Base-by-base conservation (phyloP, 78 protist species). In the Dictyostelium capitatum region DNA sequence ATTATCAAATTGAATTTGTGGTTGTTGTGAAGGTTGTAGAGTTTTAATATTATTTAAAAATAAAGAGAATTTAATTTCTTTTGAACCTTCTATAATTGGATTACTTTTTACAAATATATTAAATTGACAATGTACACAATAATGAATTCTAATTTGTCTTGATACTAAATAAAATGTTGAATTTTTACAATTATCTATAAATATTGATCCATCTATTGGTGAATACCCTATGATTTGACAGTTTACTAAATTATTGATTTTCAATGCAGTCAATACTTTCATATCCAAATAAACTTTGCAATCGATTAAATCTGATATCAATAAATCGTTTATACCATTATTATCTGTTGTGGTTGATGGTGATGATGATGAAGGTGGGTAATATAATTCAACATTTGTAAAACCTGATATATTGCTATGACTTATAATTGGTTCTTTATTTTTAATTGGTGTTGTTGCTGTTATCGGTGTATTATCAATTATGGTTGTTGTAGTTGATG, bases 111-210 rank as follows among this genome's bases (percentile, higher is more conserved):
- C 73, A 54, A 57, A 32, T 12, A 87, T 87, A 50, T 87, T 57
- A 41, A 87, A 87, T 64, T 47, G 50, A 50, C 84, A 87, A n/a
- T 28, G 6, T 3, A 2, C 8, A 65, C 84, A 54, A 25, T 87
- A 47, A 50, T 87, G 93, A 50, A 87, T 87, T 77, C 93, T 87
- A 30, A 87, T 65, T 75, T 84, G 92, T 62, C 82, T 72, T 6
- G 80, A n/a, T 37, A 23, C 53, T 4, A 84, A 50, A n/a, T 12
- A 47, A 47, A 84, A 74, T 50, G 20, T 74, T 25, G 59, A 46
- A 8, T 84, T 19, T 20, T 1, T 74, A 59, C 92, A 84, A 87
- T n/a, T 28, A 37, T 87, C 93, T 20, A 87, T 87, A 43, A 87
- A 87, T 19, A 77, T 51, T 8, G 93, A 87, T 10, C 93, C 84